Base-by-base conservation (phyloP, 805 yeast species). In the Starmerella vitae region DNA sequence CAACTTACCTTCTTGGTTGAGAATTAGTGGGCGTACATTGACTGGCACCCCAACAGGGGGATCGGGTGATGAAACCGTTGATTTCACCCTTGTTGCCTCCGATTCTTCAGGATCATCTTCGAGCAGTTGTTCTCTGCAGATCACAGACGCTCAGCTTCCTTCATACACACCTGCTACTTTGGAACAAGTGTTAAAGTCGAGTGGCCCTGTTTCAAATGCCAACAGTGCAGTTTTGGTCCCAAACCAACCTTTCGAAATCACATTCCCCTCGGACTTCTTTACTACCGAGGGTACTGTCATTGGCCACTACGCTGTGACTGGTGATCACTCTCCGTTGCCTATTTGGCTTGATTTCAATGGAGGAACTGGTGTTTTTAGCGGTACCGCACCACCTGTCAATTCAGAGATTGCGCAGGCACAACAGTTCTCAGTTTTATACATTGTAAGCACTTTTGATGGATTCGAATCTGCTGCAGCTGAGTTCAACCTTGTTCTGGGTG, bases 401-500 rank as follows among this genome's bases (percentile, higher is more conserved):
- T 81, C 95, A 2, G 67, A 71, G 14, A 78, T 84, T 49, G 98
- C 98, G 1, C 97, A 96, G 9, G 82, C 93, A 30, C 66, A 72
- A 47, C 62, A 66, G 30, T 91, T 73, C 56, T 68, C 71, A 14
- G 74, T 88, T 48, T 66, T 74, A 32, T 68, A 86, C 49, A 74
- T 85, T 41, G 95, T 86, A 1, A 66, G 93, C 1, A 94, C 85
- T 52, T 72, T 74, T 52, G 59, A 60, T 20, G 94, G 93, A 1
- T 85, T 57, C 55, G 63, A 91, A 1, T 85, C 81, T 14, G 76
- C 75, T 3, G 74, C 68, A 47, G 76, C 80, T 3, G 61, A 70
- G 22, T 91, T 91, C 62, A 66, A 72, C 43, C 63, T 91, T 27
- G 63, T 78, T 20, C 78, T 88, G 27, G 98, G 98, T 30, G 94